Conservation (phyloP, 257 asterid species). For the Nicotiana tomentosiformis region DNA sequence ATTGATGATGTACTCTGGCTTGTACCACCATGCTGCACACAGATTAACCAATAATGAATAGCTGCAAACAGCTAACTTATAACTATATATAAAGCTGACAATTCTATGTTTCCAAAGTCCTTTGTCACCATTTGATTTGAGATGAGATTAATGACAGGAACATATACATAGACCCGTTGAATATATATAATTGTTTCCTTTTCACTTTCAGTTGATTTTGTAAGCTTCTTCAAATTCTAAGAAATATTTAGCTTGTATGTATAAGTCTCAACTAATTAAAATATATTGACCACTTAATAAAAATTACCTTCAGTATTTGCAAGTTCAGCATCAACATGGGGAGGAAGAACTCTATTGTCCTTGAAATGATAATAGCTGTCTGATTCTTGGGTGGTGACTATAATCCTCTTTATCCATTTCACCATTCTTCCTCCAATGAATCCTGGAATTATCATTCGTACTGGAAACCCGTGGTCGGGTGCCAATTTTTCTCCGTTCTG, state of each 20-base stretch:
- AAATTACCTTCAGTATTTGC: slow-evolving; percentile 78
- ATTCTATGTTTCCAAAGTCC: not conserved
- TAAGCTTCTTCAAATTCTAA: too few relatives aligned
- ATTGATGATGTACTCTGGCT: slow-evolving; percentile 75
- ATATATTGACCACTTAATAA: too few relatives aligned
- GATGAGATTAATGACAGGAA: not conserved
- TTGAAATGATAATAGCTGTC: slow-evolving; percentile 68
- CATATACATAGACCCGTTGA: not conserved
- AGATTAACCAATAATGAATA: not conserved
- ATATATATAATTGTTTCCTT: not conserved
- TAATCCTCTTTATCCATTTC: slow-evolving; percentile 75
- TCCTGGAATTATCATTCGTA: slow-evolving; percentile 80
- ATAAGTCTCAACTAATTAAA: too few relatives aligned
- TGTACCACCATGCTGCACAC: slow-evolving; percentile 92
- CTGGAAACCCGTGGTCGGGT: slow-evolving; percentile 92
- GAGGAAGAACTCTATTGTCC: slow-evolving; percentile 80
- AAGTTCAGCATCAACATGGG: slow-evolving; percentile 84
- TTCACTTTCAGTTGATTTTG: not conserved
- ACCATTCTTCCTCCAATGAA: slow-evolving; percentile 96
- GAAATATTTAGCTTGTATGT: too few relatives aligned
- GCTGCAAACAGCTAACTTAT: not conserved
- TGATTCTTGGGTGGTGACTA: slow-evolving; percentile 63
- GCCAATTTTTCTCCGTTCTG: slow-evolving; percentile 68
- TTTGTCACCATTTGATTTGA: not conserved
- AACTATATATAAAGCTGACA: not conserved